These are phyloP conservation scores for Nicotiana noctiflora DNA, from an alignment of 257 asterid species.

Conservation along the genomic window DNA sequence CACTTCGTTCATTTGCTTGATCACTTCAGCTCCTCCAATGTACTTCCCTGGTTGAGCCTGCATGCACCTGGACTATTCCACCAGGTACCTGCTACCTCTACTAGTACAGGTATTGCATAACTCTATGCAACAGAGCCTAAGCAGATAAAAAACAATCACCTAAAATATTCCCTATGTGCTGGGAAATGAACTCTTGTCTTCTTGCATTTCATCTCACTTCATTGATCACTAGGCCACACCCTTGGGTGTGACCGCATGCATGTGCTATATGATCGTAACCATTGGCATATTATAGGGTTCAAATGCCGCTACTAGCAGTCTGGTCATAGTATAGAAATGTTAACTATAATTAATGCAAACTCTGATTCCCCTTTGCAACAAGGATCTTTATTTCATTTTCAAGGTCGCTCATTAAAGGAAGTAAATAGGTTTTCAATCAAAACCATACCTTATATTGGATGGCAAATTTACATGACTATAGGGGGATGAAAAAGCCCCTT, in stretches of 20 bases:
- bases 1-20: slow-evolving; percentile 38
- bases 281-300: not conserved
- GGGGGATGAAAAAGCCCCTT: slow-evolving; percentile 1
- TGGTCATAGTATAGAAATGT: not conserved
- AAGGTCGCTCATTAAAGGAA: not conserved
- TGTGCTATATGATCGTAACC: not conserved
- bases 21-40: slow-evolving; percentile 46
- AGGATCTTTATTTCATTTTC: slow-evolving; percentile 3
- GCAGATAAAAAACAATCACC: not conserved
- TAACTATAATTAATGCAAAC: not conserved
- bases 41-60: slow-evolving; percentile 35
- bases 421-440: slow-evolving; percentile 4
- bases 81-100: not conserved
- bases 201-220: not conserved
- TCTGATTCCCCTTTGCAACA: not conserved
- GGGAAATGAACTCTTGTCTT: not conserved
- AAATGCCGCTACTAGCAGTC: not conserved
- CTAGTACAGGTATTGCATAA: not conserved
- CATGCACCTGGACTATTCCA: not conserved
- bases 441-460: not conserved
- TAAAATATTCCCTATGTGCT: not conserved
- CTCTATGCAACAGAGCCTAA: not conserved
- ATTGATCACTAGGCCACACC: not conserved
- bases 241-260: not conserved
- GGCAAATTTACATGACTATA: slow-evolving; percentile 4